Conservation (phyloP, 768 basidiomycete genomes). For the Flagelloscypha sp. region DNA sequence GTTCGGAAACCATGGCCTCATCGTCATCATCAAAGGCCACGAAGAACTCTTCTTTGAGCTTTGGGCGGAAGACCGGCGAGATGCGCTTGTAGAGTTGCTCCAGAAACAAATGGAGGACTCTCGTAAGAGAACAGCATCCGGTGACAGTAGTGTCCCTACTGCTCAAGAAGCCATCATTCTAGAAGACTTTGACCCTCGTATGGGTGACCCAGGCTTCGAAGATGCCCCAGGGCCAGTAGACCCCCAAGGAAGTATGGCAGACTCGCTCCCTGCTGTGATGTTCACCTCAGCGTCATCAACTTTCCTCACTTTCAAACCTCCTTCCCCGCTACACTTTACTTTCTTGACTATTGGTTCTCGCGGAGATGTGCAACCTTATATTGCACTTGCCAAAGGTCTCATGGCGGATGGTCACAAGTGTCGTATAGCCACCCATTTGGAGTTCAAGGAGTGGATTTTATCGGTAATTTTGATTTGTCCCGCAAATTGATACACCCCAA, state of each 20-base stretch:
- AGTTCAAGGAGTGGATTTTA: constrained; percentile 94
- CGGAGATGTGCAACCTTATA: constrained; percentile 98
- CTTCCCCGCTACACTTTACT: constrained; percentile 78
- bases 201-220: no score
- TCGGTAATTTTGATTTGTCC: constrained; percentile 31
- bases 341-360: constrained; percentile 94
- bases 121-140: constrained; percentile 36
- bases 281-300: constrained; percentile 95
- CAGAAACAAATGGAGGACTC: constrained; percentile 76
- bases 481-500: constrained; percentile 1
- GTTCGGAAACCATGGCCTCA: constrained; percentile 84
- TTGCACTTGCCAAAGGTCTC: constrained; percentile 86
- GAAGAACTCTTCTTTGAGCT: constrained; percentile 99
- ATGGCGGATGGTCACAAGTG: constrained; percentile 84
- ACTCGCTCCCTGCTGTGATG: constrained; percentile 84
- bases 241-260: constrained; percentile 49
- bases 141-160: constrained; percentile 35
- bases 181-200: constrained; percentile 72
- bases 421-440: constrained; percentile 90
- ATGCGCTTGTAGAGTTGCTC: constrained; percentile 67
- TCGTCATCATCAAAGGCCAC: constrained; percentile 88
- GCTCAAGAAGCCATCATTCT: constrained; percentile 70
- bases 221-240: constrained; percentile 31
- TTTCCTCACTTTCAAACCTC: constrained; percentile 93
- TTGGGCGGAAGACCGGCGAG: constrained; percentile 66